Conservation (phyloP, 768 basidiomycete genomes). For the Porpolomopsis calyptriformis region DNA sequence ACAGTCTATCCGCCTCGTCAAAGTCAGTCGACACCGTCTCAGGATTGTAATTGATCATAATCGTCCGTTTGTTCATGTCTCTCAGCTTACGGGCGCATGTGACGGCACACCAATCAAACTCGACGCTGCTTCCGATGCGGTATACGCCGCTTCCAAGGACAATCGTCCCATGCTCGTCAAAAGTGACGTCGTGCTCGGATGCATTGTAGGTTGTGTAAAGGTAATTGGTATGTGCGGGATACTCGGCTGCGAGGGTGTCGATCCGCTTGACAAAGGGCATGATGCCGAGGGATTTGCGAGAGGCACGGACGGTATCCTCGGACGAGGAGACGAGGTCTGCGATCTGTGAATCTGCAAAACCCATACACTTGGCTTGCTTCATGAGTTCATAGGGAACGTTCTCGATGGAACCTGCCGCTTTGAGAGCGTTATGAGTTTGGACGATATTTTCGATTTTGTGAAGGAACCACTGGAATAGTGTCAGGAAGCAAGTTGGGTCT, state of each 20-base stretch:
- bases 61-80: conserved; percentile 85
- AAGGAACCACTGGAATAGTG: conserved; percentile 77
- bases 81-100: conserved; percentile 90
- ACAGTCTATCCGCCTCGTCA: conserved; percentile 97
- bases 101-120: conserved; percentile 99
- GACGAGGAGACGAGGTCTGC: conserved; percentile 64
- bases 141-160: conserved; percentile 97
- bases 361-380: conserved; percentile 83
- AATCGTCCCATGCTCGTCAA: conserved; percentile 97
- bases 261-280: conserved; percentile 99
- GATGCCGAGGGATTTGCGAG: conserved; percentile 78
- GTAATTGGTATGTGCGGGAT: conserved; percentile 97
- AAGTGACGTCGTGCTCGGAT: conserved; percentile 87
- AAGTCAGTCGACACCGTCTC: conserved; percentile 99
- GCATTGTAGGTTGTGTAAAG: conserved; percentile 99
- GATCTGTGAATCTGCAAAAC: conserved; percentile 91
- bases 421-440: conserved; percentile 68
- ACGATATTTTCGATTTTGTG: conserved; percentile 99
- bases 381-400: conserved; percentile 68
- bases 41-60: conserved; percentile 99
- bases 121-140: conserved; percentile 95
- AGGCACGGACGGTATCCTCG: conserved; percentile 71
- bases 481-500: background rate
- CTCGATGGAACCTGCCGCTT: conserved; percentile 57
- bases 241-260: conserved; percentile 97